Base-by-base conservation (phyloP, 2,329 filamentous ascomycete genomes). In the Cytospora chrysosperma region DNA sequence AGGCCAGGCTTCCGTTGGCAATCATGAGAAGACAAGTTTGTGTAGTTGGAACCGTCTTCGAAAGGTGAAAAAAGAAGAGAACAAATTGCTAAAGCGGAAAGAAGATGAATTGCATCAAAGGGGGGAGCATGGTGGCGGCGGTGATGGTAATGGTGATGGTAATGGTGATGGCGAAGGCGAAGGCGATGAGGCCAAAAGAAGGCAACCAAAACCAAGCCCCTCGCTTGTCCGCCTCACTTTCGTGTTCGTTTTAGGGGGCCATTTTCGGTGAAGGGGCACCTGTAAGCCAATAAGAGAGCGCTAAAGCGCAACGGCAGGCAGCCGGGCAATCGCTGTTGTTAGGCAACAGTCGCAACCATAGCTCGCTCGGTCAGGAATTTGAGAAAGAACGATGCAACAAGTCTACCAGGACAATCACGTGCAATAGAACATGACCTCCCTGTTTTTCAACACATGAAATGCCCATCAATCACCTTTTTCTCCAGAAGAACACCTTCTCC, bases 211-310 rank as follows among this genome's bases (percentile, higher is more conserved):
- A 60, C 56, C 61, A 60, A 28, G 19, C 50, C 55, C 34, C 53
- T 62, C 50, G 59, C 59, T 55, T 40, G 59, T 49, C 28, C 63
- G 63, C 63, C 63, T 59, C 50, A 50, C 24, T 65, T 62, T 62
- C n/a, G 26, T 24, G n/a, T 6, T 34, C 37, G 10, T 34, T n/a
- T 19, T 47, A 27, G 61, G 61, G 49, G 50, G 61, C 28, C 24
- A 5, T 54, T 53, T 53, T 26, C 50, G 53, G 49, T 56, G 32
- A 47, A 59, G 56, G 37, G 57, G 34, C 28, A 49, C 54, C 34
- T 63, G 24, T 47, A 32, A 21, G 53, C 51, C 61, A 63, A 63
- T 63, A 37, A 43, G 61, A 34, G 19, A 30, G 28, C 50, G 52
- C 50, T 63, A 52, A n/a, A 12, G n/a, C 4, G 49, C 24, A n/a